A percentile compares a stretch with the other conserved stretches of the same genome.
Conservation (phyloP, 2,329 filamentous ascomycete genomes). For the Pyricularia sp. region DNA sequence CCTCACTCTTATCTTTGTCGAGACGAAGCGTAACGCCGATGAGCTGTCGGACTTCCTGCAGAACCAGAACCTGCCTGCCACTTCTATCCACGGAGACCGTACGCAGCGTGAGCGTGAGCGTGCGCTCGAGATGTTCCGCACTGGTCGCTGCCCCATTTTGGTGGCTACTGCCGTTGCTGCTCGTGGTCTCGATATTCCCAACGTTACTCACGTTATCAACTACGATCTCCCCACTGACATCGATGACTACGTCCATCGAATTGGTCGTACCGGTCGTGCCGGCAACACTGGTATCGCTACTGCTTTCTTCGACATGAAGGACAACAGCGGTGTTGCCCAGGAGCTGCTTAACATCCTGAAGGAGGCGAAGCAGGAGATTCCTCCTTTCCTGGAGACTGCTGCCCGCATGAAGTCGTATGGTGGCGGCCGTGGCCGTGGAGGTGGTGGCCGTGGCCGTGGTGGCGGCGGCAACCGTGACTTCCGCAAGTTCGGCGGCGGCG, state of each 20-base stretch:
- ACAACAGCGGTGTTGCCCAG: constrained; percentile 94
- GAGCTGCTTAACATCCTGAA: constrained; percentile 96
- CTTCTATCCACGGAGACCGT: constrained; percentile 96
- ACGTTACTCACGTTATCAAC: constrained; percentile 96
- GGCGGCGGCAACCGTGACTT: constrained; percentile 81
- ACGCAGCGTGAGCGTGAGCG: constrained; percentile 98
- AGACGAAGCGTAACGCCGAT: constrained; percentile 99
- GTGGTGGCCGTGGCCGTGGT: constrained; percentile 55
- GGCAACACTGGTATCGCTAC: constrained; percentile 98
- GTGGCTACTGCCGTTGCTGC: constrained; percentile 96
- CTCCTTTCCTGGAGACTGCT: constrained; percentile 90
- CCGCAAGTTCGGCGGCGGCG: constrained; percentile 57
- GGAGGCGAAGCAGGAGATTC: constrained; percentile 97
- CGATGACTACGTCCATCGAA: constrained; percentile 96
- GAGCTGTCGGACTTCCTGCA: constrained; percentile 96
- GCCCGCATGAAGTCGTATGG: constrained; percentile 87
- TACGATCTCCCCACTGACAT: constrained; percentile 90
- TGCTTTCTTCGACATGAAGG: constrained; percentile 94
- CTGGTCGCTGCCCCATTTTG: constrained; percentile 87
- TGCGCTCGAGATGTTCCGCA: constrained; percentile 95
- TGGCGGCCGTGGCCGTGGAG: constrained; percentile 54
- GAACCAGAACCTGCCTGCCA: constrained; percentile 97
- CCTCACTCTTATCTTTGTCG: constrained; percentile 94
- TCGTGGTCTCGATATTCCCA: constrained; percentile 83
- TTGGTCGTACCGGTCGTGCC: constrained; percentile 98